Conservation (phyloP, 2,329 filamentous ascomycete species). For the Colletotrichum lini region DNA sequence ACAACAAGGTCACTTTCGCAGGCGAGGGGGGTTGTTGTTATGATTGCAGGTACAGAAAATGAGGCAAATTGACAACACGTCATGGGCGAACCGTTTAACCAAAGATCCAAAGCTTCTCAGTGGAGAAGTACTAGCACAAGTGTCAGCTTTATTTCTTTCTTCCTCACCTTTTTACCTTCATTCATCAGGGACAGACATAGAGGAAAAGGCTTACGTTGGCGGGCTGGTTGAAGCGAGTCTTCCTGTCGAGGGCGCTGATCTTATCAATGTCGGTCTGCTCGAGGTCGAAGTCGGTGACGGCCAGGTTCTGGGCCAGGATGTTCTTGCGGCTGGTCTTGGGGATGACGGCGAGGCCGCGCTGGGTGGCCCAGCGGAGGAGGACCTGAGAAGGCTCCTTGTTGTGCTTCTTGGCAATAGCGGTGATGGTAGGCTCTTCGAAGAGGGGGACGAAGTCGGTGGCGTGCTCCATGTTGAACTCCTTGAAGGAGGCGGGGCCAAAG, state of each 20-base stretch:
- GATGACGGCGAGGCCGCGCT: conserved; percentile 85
- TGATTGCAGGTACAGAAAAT: conserved; percentile 18
- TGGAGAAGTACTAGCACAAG: conserved; percentile 65
- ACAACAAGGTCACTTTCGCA: conserved; percentile 3
- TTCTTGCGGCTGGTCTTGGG: conserved; percentile 77
- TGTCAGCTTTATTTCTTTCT: conserved; percentile 15
- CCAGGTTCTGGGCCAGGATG: conserved; percentile 75
- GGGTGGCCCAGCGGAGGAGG: conserved; percentile 88
- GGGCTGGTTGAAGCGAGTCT: conserved; percentile 84
- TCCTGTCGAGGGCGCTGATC: conserved; percentile 75
- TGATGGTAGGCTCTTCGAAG: conserved; percentile 78
- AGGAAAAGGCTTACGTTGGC: conserved; percentile 69
- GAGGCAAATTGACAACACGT: conserved; percentile 15
- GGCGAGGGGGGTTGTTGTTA: background rate
- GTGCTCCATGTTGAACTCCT: conserved; percentile 81
- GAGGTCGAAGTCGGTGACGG: conserved; percentile 76
- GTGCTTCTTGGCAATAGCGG: conserved; percentile 76
- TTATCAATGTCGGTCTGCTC: conserved; percentile 75
- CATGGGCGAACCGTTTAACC: conserved; percentile 55
- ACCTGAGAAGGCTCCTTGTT: conserved; percentile 84
- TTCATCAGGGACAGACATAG: no score
- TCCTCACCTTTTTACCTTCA: no score
- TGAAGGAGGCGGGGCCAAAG: conserved; percentile 84
- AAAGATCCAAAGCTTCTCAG: conserved; percentile 71
- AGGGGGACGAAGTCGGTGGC: conserved; percentile 77